phyloP scores from a whole-genome alignment of 371 early-diverging fungal species.

The Lichtheimia ramosa region DNA sequence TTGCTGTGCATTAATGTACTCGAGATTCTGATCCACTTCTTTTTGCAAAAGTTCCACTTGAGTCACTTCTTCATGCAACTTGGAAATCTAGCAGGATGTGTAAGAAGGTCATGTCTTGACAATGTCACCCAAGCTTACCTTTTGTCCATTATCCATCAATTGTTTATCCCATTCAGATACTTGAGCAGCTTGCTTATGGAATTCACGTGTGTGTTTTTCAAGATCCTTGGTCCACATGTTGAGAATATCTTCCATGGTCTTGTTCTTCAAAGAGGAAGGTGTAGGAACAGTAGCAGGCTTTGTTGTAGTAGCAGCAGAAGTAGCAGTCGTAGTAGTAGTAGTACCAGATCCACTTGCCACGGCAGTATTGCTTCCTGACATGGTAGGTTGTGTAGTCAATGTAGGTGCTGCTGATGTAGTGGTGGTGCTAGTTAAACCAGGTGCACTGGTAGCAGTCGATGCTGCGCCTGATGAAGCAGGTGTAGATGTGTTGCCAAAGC shows the following conservation, averaged over 20 bases:
- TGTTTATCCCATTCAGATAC: conserved; percentile 86
- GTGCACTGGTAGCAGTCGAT: conserved; percentile 10
- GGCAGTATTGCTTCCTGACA: conserved; percentile 18
- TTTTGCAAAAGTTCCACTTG: conserved; percentile 74
- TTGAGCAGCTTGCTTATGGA: conserved; percentile 83
- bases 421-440: conserved; percentile 4
- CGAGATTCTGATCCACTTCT: conserved; percentile 82
- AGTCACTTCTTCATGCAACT: conserved; percentile 69
- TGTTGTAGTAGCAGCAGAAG: conserved; percentile 15
- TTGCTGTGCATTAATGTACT: conserved; percentile 86
- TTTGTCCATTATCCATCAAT: conserved; percentile 81
- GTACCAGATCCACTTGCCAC: conserved; percentile 16
- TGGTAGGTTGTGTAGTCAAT: conserved; percentile 19
- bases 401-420: conserved; percentile 12
- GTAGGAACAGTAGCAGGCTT: conserved; percentile 40
- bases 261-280: conserved; percentile 70
- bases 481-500: background rate
- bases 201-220: conserved; percentile 74
- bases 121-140: conserved; percentile 52
- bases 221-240: conserved; percentile 86
- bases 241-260: conserved; percentile 86
- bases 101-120: background rate
- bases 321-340: conserved; percentile 20
- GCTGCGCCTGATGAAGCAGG: conserved; percentile 4
- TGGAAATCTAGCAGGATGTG: conserved; percentile 63